Conservation (phyloP, 805 yeast genomes). For the Kodamaea kaohsiungensis region DNA sequence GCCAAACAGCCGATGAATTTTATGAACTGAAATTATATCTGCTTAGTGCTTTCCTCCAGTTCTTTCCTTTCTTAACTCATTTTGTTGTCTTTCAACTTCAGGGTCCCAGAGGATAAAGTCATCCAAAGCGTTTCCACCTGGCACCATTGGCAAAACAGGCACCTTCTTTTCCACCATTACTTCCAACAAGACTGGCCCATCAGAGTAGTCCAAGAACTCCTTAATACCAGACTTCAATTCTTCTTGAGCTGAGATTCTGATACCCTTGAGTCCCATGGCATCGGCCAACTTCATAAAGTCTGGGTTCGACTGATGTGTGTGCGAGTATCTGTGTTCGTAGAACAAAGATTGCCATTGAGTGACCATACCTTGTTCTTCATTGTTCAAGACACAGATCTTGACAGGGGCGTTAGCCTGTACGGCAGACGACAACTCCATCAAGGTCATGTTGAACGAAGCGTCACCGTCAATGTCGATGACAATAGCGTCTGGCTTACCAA, state of each 20-base stretch:
- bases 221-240: slow-evolving; percentile 52
- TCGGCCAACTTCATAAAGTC: slow-evolving; percentile 91
- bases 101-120: slow-evolving; percentile 90
- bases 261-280: slow-evolving; percentile 87
- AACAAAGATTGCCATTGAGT: slow-evolving; percentile 99
- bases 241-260: slow-evolving; percentile 68
- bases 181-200: slow-evolving; percentile 89
- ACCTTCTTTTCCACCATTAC: slow-evolving; percentile 90
- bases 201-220: slow-evolving; percentile 67
- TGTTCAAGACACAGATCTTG: slow-evolving; percentile 85
- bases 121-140: slow-evolving; percentile 91
- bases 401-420: slow-evolving; percentile 92
- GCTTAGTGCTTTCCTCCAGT: slow-evolving; percentile 66
- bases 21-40: neutral
- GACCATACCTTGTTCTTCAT: slow-evolving; percentile 99
- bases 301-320: slow-evolving; percentile 95
- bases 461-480: slow-evolving; percentile 98
- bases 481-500: slow-evolving; percentile 90
- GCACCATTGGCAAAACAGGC: slow-evolving; percentile 97
- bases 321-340: slow-evolving; percentile 96
- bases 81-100: slow-evolving; percentile 71
- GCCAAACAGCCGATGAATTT: neutral
- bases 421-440: slow-evolving; percentile 90
- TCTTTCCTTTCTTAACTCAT: slow-evolving; percentile 66
- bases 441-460: slow-evolving; percentile 98